These are phyloP conservation scores for Pleurotus giganteus DNA, from an alignment of 768 basidiomycete species.

Conservation along the genomic window DNA sequence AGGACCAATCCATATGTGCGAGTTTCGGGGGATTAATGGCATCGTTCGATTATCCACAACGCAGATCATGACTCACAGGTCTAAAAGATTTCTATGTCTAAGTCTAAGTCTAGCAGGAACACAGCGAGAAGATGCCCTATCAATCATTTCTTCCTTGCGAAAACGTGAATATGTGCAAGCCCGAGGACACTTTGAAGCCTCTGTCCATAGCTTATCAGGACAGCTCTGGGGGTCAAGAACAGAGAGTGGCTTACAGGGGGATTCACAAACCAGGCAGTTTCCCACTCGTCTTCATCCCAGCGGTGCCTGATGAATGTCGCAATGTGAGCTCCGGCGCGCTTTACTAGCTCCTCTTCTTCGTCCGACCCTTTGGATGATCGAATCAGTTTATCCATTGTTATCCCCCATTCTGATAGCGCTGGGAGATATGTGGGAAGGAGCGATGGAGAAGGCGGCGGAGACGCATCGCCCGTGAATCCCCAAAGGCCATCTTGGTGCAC, in stretches of 20 bases:
- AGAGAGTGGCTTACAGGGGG: slow-evolving; percentile 80
- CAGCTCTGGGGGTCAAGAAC: no score
- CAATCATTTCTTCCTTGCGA: slow-evolving; percentile 60
- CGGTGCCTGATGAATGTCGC: slow-evolving; percentile 58
- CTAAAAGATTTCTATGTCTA: no score
- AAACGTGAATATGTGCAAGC: slow-evolving; percentile 85
- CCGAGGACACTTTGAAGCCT: slow-evolving; percentile 80
- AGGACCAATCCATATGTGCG: no score
- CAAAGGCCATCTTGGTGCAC: slow-evolving; percentile 76
- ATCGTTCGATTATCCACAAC: no score
- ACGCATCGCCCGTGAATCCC: slow-evolving; percentile 69
- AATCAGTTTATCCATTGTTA: slow-evolving; percentile 61
- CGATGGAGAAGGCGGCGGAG: slow-evolving; percentile 59
- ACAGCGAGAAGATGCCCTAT: no score
- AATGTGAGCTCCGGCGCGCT: slow-evolving; percentile 55
- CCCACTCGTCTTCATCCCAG: slow-evolving; percentile 78
- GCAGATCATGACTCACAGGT: no score
- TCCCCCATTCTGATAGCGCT: slow-evolving; percentile 66
- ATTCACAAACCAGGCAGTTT: slow-evolving; percentile 91
- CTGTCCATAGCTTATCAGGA: no score
- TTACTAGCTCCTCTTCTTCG: slow-evolving; percentile 52
- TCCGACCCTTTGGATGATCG: slow-evolving; percentile 47
- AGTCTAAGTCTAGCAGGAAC: no score
- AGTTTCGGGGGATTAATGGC: no score
- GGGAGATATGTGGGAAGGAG: slow-evolving; percentile 55